Conservation (phyloP, 805 yeast genomes). For the Cyberlindnera galapagoensis region DNA sequence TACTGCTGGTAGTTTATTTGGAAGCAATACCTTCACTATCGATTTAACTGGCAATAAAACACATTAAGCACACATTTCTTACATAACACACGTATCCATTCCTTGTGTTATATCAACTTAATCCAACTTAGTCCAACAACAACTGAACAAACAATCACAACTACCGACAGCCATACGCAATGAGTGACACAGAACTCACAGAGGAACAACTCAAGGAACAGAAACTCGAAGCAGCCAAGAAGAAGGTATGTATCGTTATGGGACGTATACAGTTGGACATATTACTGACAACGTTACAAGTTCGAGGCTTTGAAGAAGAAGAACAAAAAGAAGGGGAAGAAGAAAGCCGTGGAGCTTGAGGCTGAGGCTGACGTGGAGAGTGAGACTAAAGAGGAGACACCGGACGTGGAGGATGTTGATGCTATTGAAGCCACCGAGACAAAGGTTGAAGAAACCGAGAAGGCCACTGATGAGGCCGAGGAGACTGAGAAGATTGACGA, state of each 20-base stretch:
- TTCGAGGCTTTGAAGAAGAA: conserved; percentile 64
- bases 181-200: conserved; percentile 22
- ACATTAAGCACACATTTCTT: too few species aligned
- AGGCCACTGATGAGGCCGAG: conserved; percentile 4
- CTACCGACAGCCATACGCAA: too few species aligned
- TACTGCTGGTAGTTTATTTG: too few species aligned
- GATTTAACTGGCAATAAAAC: too few species aligned
- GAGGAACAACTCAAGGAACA: conserved; percentile 42
- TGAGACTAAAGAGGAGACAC: conserved; percentile 5
- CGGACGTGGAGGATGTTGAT: conserved; percentile 13
- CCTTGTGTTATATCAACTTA: too few species aligned
- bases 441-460: conserved; percentile 12
- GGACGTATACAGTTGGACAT: background rate
- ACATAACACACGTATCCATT: too few species aligned
- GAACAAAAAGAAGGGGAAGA: conserved; percentile 38
- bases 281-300: conserved; percentile 15
- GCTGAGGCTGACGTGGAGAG: background rate
- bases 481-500: conserved; percentile 5
- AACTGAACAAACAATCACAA: too few species aligned
- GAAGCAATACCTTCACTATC: too few species aligned
- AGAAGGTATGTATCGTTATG: conserved; percentile 36
- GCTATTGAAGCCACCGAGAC: conserved; percentile 7
- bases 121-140: too few species aligned
- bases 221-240: conserved; percentile 68
- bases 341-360: too few species aligned